Base-by-base conservation (phyloP, 306 rosid genomes). In the Casuarina equisetifolia region DNA sequence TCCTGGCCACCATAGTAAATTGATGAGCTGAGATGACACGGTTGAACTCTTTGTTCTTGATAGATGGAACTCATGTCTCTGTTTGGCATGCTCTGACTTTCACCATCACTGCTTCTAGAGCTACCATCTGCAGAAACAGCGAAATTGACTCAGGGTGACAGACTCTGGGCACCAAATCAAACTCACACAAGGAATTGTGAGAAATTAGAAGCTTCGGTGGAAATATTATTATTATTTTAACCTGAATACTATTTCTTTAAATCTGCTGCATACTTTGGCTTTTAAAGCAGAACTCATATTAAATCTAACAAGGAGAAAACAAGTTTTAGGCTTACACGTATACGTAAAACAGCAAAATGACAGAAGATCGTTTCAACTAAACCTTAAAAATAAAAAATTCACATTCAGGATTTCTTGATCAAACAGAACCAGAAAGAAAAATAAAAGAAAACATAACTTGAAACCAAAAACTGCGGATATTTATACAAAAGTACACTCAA, bases 1-100 rank as follows among this genome's bases (percentile, higher is more conserved):
- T 95, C 99, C 75, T 86, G 98, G 80, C 98, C 99, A 59, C 99
- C 97, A 74, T 95, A 95, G 54, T 88, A 90, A 86, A 95, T 91
- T 55, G 99, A 95, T 72, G 98, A 95, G 52, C 98, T 90, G 73
- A 95, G 93, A 49, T 85, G 91, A 80, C 98, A 95, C 54, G 97
- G 99, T 45, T 90, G 92, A 51, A 83, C 85, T 85, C 86, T 86
- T 76, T 95, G 96, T 5, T 95, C 97, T 72, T 82, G 83, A 83
- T 87, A 92, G 42, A 89, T 71, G 77, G 85, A 81, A 72, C 85
- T 86, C 83, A 45, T 71, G 73, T 92, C 97, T 78, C 77, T 80
- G 12, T 75, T 71, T 78, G 32, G 53, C 52, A 50, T 76, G 79
- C 46, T 82, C 81, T 75, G 87, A 81, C 82, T 81, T 78, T 83